Base-by-base conservation (phyloP, 495 filamentous ascomycete genomes). In the Parathielavia hyrcaniae region DNA sequence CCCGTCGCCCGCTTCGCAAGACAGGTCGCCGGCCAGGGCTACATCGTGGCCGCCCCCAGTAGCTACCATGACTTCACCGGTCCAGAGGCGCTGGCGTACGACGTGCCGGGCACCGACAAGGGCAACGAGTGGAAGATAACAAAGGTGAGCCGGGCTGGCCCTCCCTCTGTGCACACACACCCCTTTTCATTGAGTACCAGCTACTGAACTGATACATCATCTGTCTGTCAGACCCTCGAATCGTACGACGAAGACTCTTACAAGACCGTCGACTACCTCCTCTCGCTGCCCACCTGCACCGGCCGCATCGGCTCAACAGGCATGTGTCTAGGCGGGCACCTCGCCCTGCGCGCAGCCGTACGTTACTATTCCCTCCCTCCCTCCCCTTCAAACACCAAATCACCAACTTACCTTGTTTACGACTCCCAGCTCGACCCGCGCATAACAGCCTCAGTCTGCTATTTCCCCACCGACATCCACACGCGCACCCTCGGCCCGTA, bases 311-410 rank as follows among this genome's bases (percentile, higher is more conserved):
- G 92, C 43, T 76, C 88, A 2, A 95, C 91, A 9, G 92, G 92
- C 35, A 97, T 97, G 92, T 96, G 92, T 70, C 83, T 97, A 4
- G 92, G 92, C 52, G 92, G 92, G 5, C 92, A 97, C 70, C 79
- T 96, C 22, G 86, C 92, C 41, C 87, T 89, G 63, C 83, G 92
- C 51, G 90, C 87, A 65, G 89, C 85, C 61, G 75, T 77, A 70
- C 10, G 71, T 45, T 19, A 17, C 20, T 17, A 11, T 9, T 12
- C 19, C 20, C 7, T 22, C 12, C 6, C 12, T n/a, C 51, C 19
- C 17, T 30, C 10, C 17, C 35, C 44, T 43, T 22, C 32, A 4
- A 0, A 17, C 12, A 5, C 36, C 22, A 50, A 22, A 20, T n/a
- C n/a, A n/a, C n/a, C n/a, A 34, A 55, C n/a, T 50, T 46, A 19